Evolutionary conservation across 179 eudicot species (phyloP).

Genomic region (Nepenthes alata): DNA sequence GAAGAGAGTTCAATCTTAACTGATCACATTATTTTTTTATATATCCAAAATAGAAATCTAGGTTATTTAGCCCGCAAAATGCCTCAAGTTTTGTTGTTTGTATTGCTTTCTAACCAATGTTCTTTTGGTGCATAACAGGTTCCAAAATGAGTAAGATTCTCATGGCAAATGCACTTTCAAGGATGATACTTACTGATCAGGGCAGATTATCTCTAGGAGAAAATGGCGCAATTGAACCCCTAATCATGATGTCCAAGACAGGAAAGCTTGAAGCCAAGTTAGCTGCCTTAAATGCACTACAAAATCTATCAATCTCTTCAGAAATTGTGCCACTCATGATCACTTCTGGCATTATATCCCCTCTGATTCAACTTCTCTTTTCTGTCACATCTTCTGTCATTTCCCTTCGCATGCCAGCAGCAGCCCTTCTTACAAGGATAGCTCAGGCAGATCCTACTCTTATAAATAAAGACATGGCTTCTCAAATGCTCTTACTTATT

Average conservation of each 20-base stretch:
- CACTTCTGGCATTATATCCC: constrained; percentile 46
- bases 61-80: background rate
- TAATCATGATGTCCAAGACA: constrained; percentile 61
- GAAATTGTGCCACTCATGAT: constrained; percentile 42
- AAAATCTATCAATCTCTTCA: constrained; percentile 40
- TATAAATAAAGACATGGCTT: constrained; percentile 43
- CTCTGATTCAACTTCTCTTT: constrained; percentile 82
- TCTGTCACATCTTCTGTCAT: constrained; percentile 81
- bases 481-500: constrained; percentile 75
- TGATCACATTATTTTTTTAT: background rate
- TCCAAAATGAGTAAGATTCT: constrained; percentile 87
- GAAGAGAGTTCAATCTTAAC: background rate
- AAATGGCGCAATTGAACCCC: constrained; percentile 61
- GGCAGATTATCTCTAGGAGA: constrained; percentile 50
- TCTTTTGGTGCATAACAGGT: constrained; percentile 26
- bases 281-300: constrained; percentile 55
- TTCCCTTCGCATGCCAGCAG: constrained; percentile 84
- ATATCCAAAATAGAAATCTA: background rate
- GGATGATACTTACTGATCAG: constrained; percentile 66
- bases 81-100: background rate
- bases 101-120: background rate
- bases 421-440: constrained; percentile 54
- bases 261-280: constrained; percentile 90
- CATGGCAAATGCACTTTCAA: constrained; percentile 75
- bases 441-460: constrained; percentile 55